These are phyloP conservation scores for Harringtonia aguacate DNA, from an alignment of 2,329 filamentous ascomycete genomes.

Conservation along the genomic window DNA sequence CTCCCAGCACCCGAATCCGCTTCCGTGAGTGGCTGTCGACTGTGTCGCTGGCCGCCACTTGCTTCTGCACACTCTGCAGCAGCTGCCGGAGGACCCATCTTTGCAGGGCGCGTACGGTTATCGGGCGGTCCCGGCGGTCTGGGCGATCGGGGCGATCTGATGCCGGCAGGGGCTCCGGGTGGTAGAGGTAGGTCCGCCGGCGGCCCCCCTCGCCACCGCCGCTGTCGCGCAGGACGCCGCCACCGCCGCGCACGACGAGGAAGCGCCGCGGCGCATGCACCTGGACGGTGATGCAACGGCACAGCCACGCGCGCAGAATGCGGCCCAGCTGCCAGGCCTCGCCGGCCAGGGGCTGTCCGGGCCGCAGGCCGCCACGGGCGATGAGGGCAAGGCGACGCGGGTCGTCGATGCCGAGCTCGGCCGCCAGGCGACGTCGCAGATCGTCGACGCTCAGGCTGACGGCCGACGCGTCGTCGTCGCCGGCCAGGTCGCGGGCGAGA, in stretches of 20 bases:
- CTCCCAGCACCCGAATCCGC: conserved; percentile 10
- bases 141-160: background rate
- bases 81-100: conserved; percentile 9
- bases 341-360: conserved; percentile 18
- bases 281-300: conserved; percentile 19
- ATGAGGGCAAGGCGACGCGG: conserved; percentile 18
- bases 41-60: background rate
- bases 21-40: conserved; percentile 8
- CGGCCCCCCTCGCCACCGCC: background rate
- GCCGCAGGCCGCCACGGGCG: conserved; percentile 19
- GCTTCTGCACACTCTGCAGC: conserved; percentile 5
- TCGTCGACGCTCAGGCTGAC: background rate
- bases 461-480: background rate
- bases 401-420: conserved; percentile 14
- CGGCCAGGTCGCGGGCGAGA: background rate
- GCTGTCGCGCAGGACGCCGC: conserved; percentile 5
- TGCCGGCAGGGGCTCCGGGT: conserved; percentile 8
- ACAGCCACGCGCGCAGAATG: conserved; percentile 19
- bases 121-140: background rate
- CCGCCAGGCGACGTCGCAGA: background rate
- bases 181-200: conserved; percentile 23
- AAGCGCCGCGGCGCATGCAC: conserved; percentile 13
- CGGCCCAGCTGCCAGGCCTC: conserved; percentile 20
- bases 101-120: conserved; percentile 3
- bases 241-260: conserved; percentile 16